Evolutionary conservation across 2,329 filamentous ascomycete genomes (phyloP), one percentile per base, ranked within the genome.

Genomic region (Diaporthe helianthi): DNA sequence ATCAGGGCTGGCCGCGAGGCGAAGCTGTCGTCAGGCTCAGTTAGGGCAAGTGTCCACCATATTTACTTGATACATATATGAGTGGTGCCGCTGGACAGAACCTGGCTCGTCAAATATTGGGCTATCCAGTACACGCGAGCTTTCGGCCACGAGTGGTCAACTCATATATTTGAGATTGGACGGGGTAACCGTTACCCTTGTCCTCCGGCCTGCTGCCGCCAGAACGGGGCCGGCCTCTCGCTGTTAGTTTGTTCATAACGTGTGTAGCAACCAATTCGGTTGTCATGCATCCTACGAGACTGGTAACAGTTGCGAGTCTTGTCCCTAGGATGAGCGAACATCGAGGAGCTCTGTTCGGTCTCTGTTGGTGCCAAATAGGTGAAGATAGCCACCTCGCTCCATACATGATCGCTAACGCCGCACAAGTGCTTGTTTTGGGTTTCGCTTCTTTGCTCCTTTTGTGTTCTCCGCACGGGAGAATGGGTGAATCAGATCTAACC

Each of bases 241-340:
- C 26, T 46, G 63, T 67, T 67, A 67, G 63, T 65, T 44, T 53
- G 19, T 33, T 51, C 38, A 29, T 51, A n/a, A 49, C 51, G 33
- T 69, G 68, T 69, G 66, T 68, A 69, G 67, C 67, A 69, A 61
- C 47, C 13, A 33, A 44, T 47, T 53, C 33, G 61, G 46, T 36
- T 53, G 38, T n/a, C n/a, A 69, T 69, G 52, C 55, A 31, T 44
- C 67, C 33, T 67, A 58, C 44, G 36, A 58, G n/a, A 52, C 47
- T 67, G 17, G 38, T 36, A 6, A 44, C 53, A 26, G 46, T 47
- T 58, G 19, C 19, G 12, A 24, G 31, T 51, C 36, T 24, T 58
- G 52, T 58, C 46, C 29, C 31, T 41, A 53, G 33, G 36, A 38
- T 58, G 52, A 66, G 49, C 44, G 46, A 47, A 60, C 31, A n/a